Conservation (phyloP, 2,329 filamentous ascomycete genomes). For the Dryadomyces quercus-mongolicae region DNA sequence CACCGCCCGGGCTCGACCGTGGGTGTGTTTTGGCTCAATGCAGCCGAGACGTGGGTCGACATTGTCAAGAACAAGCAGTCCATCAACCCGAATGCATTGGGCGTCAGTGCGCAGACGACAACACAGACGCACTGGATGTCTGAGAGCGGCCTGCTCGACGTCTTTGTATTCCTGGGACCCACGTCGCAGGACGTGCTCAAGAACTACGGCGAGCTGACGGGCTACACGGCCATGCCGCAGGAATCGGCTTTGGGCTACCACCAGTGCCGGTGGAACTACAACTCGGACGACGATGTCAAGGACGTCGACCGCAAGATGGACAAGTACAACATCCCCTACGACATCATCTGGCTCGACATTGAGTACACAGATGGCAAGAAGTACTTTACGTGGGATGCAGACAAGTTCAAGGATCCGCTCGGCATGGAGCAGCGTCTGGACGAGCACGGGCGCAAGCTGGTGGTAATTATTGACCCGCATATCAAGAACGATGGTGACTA, state of each 20-base stretch:
- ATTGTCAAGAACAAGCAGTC: constrained; percentile 68
- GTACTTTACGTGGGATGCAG: constrained; percentile 93
- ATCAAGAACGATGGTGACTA: constrained; percentile 88
- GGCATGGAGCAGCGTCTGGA: constrained; percentile 84
- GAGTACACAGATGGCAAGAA: constrained; percentile 96
- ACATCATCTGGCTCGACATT: constrained; percentile 97
- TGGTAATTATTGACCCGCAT: constrained; percentile 91
- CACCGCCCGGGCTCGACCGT: constrained; percentile 89
- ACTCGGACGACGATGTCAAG: constrained; percentile 91
- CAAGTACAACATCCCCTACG: constrained; percentile 89
- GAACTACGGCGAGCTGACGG: constrained; percentile 80
- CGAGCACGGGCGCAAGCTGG: constrained; percentile 75
- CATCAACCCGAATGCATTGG: constrained; percentile 67
- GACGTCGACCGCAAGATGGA: constrained; percentile 96
- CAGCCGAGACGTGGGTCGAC: constrained; percentile 94
- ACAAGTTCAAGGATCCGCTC: constrained; percentile 77
- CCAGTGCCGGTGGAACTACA: constrained; percentile 98
- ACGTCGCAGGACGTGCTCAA: constrained; percentile 71
- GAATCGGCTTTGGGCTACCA: constrained; percentile 90
- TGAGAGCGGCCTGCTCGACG: constrained; percentile 76
- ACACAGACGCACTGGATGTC: constrained; percentile 97
- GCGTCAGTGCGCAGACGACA: constrained; percentile 53
- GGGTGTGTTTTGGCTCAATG: constrained; percentile 95
- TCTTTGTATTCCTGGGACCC: constrained; percentile 90
- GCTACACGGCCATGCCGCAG: constrained; percentile 81